These are phyloP conservation scores for Sordariomycetes sp. DNA, from an alignment of 2,329 filamentous ascomycete genomes.

Conservation along the genomic window DNA sequence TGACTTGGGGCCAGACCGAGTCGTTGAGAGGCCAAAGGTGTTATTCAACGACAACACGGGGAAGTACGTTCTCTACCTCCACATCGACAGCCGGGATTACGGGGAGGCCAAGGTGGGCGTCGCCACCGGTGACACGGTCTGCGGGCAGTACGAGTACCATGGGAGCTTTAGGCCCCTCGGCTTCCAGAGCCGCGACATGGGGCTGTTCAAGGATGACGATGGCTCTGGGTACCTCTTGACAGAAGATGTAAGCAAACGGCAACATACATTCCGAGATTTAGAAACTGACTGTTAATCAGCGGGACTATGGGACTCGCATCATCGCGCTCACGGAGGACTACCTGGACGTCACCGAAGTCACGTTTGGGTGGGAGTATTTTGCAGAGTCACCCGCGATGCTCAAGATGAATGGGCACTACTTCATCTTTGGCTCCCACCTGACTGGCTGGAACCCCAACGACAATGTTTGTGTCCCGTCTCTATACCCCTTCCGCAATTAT, in stretches of 20 bases:
- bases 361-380: conserved; percentile 40
- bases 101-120: conserved; percentile 55
- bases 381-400: conserved; percentile 54
- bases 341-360: conserved; percentile 33
- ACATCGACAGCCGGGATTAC: conserved; percentile 53
- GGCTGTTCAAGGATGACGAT: conserved; percentile 51
- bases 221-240: conserved; percentile 50
- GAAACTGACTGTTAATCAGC: conserved; percentile 20
- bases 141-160: conserved; percentile 40
- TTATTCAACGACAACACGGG: conserved; percentile 54
- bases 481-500: background rate
- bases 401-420: conserved; percentile 50
- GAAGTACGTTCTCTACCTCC: conserved; percentile 60
- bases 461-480: conserved; percentile 30
- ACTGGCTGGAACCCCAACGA: conserved; percentile 53
- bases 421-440: conserved; percentile 50
- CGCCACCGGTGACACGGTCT: conserved; percentile 46
- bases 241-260: conserved; percentile 41
- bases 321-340: conserved; percentile 34
- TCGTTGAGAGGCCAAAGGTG: conserved; percentile 59
- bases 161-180: conserved; percentile 22
- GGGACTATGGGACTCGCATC: conserved; percentile 46
- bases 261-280: background rate
- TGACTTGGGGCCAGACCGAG: conserved; percentile 49
- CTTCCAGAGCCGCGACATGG: conserved; percentile 41